Base-by-base conservation (phyloP, 1,139 yeast genomes). In the Protomyces macrosporus region DNA sequence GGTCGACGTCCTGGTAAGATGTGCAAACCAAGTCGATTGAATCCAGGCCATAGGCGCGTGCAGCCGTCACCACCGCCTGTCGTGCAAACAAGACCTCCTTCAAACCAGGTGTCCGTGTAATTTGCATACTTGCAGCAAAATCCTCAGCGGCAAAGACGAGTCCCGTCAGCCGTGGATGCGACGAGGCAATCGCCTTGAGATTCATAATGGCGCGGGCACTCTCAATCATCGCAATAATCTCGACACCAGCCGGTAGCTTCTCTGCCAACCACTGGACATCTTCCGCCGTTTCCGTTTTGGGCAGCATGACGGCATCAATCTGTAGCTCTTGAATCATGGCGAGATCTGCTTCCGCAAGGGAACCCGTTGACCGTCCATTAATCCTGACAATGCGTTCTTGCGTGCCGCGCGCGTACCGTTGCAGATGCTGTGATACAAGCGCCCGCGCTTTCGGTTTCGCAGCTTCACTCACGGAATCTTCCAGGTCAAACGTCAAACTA, bases 201-300 rank as follows among this genome's bases (percentile, higher is more conserved):
- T 53, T 42, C 53, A 59, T 36, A 42, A 53, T 51, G 23, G 59
- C 59, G 14, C 10, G 33, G 12, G 53, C 53, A 53, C 53, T 50
- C 33, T 63, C 59, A 35, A 63, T 45, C 60, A 63, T 14, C 6
- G 60, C 73, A 54, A 60, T 60, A 32, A 60, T 60, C 23, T 37
- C 12, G 12, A 53, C 42, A 7, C 36, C 30, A 6, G 53, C 9
- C 12, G 56, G 55, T 5, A 58, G 32, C 16, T 42, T 52, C 6
- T n/a, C 30, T 40, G 62, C 56, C 16, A 58, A 30, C 62, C 62
- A 58, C 12, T 14, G 52, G n/a, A 58, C 52, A 42, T 58, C 62
- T 37, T 51, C 53, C 10, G 62, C 62, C 10, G 51, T 52, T 45
- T 58, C 54, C 5, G 54, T 53, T 45, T 58, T 58, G 10, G 62